Percentiles rank a stretch among this genome's conserved stretches.
Conservation (phyloP, 768 basidiomycete genomes). For the Clitopilus passeckerianus region DNA sequence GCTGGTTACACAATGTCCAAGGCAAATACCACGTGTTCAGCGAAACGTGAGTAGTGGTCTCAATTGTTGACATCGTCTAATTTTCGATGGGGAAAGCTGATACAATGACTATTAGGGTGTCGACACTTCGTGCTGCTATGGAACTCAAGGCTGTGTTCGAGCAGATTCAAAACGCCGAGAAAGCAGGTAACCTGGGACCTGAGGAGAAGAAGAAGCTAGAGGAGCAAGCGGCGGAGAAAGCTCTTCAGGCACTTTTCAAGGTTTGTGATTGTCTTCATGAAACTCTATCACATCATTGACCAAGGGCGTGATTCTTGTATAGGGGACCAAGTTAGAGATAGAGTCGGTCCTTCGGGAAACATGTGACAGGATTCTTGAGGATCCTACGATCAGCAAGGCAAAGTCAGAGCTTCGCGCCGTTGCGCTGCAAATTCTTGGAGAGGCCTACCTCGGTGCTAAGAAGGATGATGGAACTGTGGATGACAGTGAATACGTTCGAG, state of each 20-base stretch:
- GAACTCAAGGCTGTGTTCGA: slow-evolving; percentile 89
- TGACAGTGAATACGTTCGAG: slow-evolving; percentile 77
- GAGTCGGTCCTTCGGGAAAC: slow-evolving; percentile 87
- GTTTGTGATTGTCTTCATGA: slow-evolving; percentile 24
- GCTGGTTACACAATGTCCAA: slow-evolving; percentile 90
- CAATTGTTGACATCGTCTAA: not conserved
- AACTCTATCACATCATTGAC: not conserved
- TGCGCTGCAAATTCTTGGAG: slow-evolving; percentile 80
- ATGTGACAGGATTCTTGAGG: slow-evolving; percentile 74
- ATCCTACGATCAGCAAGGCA: slow-evolving; percentile 43
- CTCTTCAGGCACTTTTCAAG: slow-evolving; percentile 87
- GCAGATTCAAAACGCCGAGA: slow-evolving; percentile 87
- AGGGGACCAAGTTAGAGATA: slow-evolving; percentile 90
- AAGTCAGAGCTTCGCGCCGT: slow-evolving; percentile 73
- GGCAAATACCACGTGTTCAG: slow-evolving; percentile 92
- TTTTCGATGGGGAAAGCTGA: not conserved
- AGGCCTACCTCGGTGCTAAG: slow-evolving; percentile 67
- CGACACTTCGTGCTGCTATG: slow-evolving; percentile 80
- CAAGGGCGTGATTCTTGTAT: not conserved
- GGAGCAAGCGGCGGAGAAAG: slow-evolving; percentile 92
- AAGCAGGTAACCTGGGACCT: slow-evolving; percentile 69
- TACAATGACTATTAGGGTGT: slow-evolving; percentile 46
- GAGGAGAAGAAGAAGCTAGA: slow-evolving; percentile 82
- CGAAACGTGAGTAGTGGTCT: slow-evolving; percentile 62
- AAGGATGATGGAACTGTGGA: slow-evolving; percentile 53